Base-by-base conservation (phyloP, 768 basidiomycete genomes). In the Lactarius quietus region DNA sequence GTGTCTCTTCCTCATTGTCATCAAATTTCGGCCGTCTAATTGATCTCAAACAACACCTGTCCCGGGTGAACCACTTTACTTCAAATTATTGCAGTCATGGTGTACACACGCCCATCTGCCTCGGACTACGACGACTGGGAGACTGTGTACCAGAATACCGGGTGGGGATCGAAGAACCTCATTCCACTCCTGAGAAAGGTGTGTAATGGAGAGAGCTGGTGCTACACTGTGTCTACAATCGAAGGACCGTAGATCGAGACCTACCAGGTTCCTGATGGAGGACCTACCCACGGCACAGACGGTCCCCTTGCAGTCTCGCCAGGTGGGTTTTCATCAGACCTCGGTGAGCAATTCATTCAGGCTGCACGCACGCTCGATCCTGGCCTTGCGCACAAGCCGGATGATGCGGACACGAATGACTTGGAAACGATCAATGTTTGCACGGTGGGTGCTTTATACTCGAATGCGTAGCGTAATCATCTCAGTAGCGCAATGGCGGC, bases 101-200 rank as follows among this genome's bases (percentile, higher is more conserved):
- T 83, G 78, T 88, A 87, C 65, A 82, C 79, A 0, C 81, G 87
- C 29, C 81, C 84, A 14, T 74, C 84, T 7, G 82, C 84, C 5
- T 86, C 85, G n/a, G n/a, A n/a, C n/a, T n/a, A n/a, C n/a, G n/a
- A n/a, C n/a, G n/a, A n/a, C n/a, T n/a, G n/a, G n/a, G 45, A 48
- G 23, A 48, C 45, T 4, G 70, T 77, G 1, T 73, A 82, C 33
- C 78, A 77, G 3, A 87, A 88, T 71, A 73, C 80, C 3, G 87
- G 86, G 1, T 89, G 87, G 87, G 77, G 84, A 6, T 83, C 83
- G 0, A 76, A 78, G 62, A 76, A 83, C 36, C 69, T 89, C 9
- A 81, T 88, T 35, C 86, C 86, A 0, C 73, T 86, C 18, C 66
- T 86, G 38, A 82, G 77, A 66, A 86, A 88, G 79, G 87, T 83